Percentiles rank a stretch among this genome's conserved stretches.
Conservation (phyloP, 176 grass and related monocot genomes). For the Rhipidocladum racemiflorum region DNA sequence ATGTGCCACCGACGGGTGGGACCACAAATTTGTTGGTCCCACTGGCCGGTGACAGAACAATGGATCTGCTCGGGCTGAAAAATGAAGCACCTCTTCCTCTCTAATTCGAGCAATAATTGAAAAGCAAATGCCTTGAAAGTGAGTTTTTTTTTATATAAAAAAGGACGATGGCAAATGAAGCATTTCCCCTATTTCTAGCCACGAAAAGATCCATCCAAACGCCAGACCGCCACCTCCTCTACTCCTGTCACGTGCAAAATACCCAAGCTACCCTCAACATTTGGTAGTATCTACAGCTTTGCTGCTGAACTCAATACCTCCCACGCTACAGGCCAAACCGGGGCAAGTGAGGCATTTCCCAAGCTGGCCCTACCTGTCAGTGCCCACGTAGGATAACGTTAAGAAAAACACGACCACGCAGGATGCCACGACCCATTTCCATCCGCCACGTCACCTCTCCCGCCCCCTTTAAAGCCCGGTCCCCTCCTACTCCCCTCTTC, state of each 20-base stretch:
- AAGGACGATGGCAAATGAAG: neutral
- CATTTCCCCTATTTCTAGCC: neutral
- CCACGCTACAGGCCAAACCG: neutral
- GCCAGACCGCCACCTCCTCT: neutral
- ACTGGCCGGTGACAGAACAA: neutral
- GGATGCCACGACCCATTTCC: neutral
- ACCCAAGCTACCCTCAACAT: rapidly evolving
- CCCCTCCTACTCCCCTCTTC: constrained; percentile 4
- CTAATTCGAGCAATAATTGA: neutral
- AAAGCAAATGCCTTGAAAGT: neutral
- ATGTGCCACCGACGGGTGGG: neutral
- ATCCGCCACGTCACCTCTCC: constrained; percentile 20
- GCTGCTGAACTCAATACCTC: neutral
- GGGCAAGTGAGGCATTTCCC: rapidly evolving
- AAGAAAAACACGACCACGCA: constrained; percentile 8
- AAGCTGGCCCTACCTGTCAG: rapidly evolving
- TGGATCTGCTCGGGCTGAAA: neutral
- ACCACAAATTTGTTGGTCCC: neutral
- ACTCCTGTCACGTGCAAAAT: constrained; percentile 32
- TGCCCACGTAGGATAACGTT: constrained; percentile 10
- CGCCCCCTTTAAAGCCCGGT: constrained; percentile 38
- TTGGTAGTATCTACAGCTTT: neutral
- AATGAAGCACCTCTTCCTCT: neutral
- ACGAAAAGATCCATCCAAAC: neutral
- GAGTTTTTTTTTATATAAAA: too few relatives aligned